These are phyloP conservation scores for Alternaria consortialis DNA, from an alignment of 2,329 filamentous ascomycete genomes.

Conservation along the genomic window DNA sequence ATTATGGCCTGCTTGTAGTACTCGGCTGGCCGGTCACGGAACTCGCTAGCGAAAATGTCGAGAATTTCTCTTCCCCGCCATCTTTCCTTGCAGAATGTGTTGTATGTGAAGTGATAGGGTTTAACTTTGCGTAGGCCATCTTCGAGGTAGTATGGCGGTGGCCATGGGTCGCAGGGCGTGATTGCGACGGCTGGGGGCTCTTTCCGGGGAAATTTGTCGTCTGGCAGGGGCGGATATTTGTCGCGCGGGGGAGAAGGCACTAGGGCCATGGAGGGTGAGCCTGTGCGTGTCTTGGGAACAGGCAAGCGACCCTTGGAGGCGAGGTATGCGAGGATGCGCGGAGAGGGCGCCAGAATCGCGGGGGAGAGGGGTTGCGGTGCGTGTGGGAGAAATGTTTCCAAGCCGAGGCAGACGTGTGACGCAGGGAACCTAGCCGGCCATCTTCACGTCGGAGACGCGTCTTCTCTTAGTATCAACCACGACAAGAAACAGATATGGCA, in stretches of 20 bases:
- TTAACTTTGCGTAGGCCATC: conserved; percentile 82
- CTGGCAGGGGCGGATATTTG: conserved; percentile 40
- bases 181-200: conserved; percentile 60
- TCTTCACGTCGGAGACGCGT: background rate
- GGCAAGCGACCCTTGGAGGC: conserved; percentile 57
- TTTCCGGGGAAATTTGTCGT: conserved; percentile 51
- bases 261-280: conserved; percentile 57
- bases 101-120: conserved; percentile 94
- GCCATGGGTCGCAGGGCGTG: conserved; percentile 64
- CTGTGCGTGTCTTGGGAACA: conserved; percentile 23
- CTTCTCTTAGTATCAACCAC: background rate
- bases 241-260: conserved; percentile 42
- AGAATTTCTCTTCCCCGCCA: conserved; percentile 85
- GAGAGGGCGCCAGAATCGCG: conserved; percentile 59
- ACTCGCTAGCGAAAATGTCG: conserved; percentile 91
- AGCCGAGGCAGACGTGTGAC: conserved; percentile 15
- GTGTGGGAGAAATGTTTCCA: conserved; percentile 10
- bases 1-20: conserved; percentile 89
- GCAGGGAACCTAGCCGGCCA: background rate
- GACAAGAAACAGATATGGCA: conserved; percentile 28
- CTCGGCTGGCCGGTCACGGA: conserved; percentile 82
- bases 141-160: conserved; percentile 81
- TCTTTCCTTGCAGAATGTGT: conserved; percentile 91
- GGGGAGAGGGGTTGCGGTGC: conserved; percentile 14
- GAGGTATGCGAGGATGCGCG: conserved; percentile 62